Base-by-base conservation (phyloP, 345 rosid species). In the Gossypium ekmanianum region DNA sequence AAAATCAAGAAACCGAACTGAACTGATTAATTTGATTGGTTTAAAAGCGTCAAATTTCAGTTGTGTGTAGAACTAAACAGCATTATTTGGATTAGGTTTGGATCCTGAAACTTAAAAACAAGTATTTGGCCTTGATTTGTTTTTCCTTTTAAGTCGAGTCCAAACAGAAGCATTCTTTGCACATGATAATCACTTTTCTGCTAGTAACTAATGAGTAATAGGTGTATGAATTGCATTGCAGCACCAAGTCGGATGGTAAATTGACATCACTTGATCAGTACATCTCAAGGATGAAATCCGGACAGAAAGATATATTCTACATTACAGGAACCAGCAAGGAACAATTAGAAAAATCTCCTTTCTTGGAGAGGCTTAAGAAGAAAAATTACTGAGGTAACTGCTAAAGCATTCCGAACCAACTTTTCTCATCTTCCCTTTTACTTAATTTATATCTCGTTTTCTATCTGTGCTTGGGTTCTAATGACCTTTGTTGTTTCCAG, bases 261-360 rank as follows among this genome's bases (percentile, higher is more conserved):
- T 81, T 94, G 83, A 91, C 97, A 75, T 92, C 98, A 29, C 88
- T 94, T 44, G 98, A 94, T 79, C 95, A 94, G 78, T 94, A 94
- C 86, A 93, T 94, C 54, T 91, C 97, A 77, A 89, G 98, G 84
- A 92, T 92, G 97, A 94, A 88, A 68, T 43, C 88, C 11, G 92
- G 88, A 14, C 98, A 94, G 63, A 94, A 91, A 78, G 98, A 94
- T 73, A 85, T 91, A 72, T 92, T 94, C 74, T 94, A 92, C 89
- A 92, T 94, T 16, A 94, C 98, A 7, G 98, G 98, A 78, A 76
- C 87, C 73, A 89, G 83, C 97, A 94, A 91, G 82, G 98, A 91
- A 77, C 98, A 92, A 39, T 26, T 94, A 78, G 98, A 92, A 84
- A 93, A 90, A 74, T 95, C 99, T 76, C 99, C 98, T 27, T 93